A percentile compares a stretch with the other conserved stretches of the same genome.
These are phyloP conservation scores for Mycosarcoma mackinlayi DNA, from an alignment of 1,284 basidiomycete species.

Conservation along the genomic window DNA sequence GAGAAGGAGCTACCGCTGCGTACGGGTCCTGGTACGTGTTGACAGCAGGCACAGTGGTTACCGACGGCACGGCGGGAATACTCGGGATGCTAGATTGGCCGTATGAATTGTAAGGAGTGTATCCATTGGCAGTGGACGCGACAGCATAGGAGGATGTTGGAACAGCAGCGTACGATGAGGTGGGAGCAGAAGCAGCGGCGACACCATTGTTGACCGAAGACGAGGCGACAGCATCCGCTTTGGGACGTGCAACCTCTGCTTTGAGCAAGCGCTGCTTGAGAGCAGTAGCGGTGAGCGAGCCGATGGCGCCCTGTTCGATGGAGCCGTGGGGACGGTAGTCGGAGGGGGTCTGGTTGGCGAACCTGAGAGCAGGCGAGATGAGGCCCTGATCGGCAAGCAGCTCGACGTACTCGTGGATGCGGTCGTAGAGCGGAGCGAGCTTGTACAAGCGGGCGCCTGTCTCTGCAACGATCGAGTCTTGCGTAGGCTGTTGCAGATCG, in stretches of 20 bases:
- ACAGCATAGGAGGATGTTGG: slow-evolving; percentile 31
- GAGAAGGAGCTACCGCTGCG: slow-evolving; percentile 67
- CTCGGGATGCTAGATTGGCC: slow-evolving; percentile 5
- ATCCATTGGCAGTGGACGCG: slow-evolving; percentile 40
- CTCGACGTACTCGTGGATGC: slow-evolving; percentile 95
- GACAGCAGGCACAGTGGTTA: slow-evolving; percentile 36
- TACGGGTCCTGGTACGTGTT: slow-evolving; percentile 37
- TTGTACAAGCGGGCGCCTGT: slow-evolving; percentile 79
- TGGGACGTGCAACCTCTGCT: slow-evolving; percentile 51
- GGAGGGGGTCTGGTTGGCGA: slow-evolving; percentile 82
- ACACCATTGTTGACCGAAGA: slow-evolving; percentile 5
- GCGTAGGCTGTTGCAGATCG: slow-evolving; percentile 74
- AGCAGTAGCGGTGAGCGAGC: slow-evolving; percentile 26
- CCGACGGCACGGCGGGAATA: slow-evolving; percentile 26
- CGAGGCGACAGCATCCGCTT: slow-evolving; percentile 21
- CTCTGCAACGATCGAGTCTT: slow-evolving; percentile 70
- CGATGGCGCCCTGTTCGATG: slow-evolving; percentile 16
- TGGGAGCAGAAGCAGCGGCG: slow-evolving; percentile 9
- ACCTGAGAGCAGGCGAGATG: slow-evolving; percentile 82
- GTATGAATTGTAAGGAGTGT: slow-evolving; percentile 40
- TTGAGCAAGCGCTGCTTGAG: slow-evolving; percentile 52
- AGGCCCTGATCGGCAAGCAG: slow-evolving; percentile 89
- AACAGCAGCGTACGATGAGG: slow-evolving; percentile 6
- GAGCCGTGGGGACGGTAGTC: slow-evolving; percentile 74
- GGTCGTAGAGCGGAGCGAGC: slow-evolving; percentile 86